These are phyloP conservation scores for Nemania serpens DNA, from an alignment of 2,329 filamentous ascomycete genomes.

Conservation along the genomic window DNA sequence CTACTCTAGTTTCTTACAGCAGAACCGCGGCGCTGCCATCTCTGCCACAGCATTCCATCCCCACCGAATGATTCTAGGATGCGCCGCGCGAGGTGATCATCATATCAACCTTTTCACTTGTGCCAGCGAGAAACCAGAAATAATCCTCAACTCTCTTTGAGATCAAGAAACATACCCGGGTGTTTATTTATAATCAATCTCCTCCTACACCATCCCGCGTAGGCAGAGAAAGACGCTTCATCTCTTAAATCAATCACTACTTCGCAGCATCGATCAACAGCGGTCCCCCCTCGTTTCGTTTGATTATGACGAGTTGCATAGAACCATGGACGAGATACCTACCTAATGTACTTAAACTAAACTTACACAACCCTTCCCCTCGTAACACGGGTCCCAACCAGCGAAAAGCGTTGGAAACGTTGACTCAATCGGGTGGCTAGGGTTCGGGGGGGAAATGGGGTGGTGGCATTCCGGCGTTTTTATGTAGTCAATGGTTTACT, in stretches of 20 bases:
- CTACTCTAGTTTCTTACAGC: constrained; percentile 84
- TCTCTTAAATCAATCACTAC: background rate
- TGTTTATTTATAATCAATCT: background rate
- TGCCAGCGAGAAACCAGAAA: constrained; percentile 51
- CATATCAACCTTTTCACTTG: constrained; percentile 89
- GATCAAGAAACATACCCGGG: background rate
- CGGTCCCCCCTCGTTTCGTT: constrained; percentile 6
- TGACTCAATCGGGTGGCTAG: background rate
- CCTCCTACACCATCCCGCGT: background rate
- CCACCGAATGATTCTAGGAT: constrained; percentile 88
- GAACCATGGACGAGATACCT: constrained; percentile 4
- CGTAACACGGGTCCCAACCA: background rate
- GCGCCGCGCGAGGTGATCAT: constrained; percentile 82
- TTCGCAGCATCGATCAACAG: constrained; percentile 1
- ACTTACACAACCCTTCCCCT: background rate
- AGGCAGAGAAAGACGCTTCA: background rate
- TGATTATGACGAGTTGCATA: constrained; percentile 21
- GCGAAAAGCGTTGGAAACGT: constrained; percentile 9
- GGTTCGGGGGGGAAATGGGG: background rate
- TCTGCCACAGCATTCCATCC: constrained; percentile 93
- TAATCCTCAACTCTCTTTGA: constrained; percentile 34
- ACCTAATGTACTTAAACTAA: too few species aligned
- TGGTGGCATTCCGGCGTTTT: constrained; percentile 9
- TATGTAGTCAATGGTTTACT: background rate
- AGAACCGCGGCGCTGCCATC: constrained; percentile 80